Evolutionary conservation across 768 basidiomycete species (phyloP), one percentile per base, ranked within the genome.

Genomic region (Exsudoporus frostii): DNA sequence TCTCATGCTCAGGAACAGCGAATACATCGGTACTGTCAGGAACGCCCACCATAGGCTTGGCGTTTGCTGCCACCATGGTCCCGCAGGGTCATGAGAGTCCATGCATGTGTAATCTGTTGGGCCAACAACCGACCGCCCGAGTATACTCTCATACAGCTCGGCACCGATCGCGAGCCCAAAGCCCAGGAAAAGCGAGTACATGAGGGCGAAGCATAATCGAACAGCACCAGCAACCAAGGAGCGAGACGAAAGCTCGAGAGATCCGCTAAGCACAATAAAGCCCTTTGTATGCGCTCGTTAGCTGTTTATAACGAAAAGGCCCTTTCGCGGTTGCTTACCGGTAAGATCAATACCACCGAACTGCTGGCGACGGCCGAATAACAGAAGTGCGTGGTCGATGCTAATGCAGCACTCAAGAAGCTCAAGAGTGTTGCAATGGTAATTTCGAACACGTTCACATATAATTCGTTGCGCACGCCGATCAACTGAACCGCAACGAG

Each of bases 141-240:
- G 79, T 33, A 90, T 77, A 49, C 75, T 78, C 45, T 79, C 71
- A 62, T 82, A 94, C 4, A 88, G 64, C 55, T 88, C 77, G 0
- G 83, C 84, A 4, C 92, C 90, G 42, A 93, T 89, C 0, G 89
- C 82, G 10, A 92, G 81, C 5, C 92, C 92, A 65, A 94, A 90
- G 0, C 87, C 86, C 8, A 88, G 74, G 66, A 85, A 86, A 17
- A 86, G 74, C n/a, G 87, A 84, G 63, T 93, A 94, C 51, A 88
- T 78, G 48, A 89, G 76, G 24, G 88, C 80, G 62, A 88, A 93
- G 59, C 88, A 88, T 15, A 93, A 75, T 36, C 90, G 79, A 30
- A 93, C 90, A 11, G 89, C 85, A n/a, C 92, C 90, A 0, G 89
- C 77, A 29, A 92, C 83, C 61, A 95, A 85, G 56, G 88, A 89